These are phyloP conservation scores for Ascochyta pisi DNA, from an alignment of 2,329 filamentous ascomycete genomes.

Conservation along the genomic window DNA sequence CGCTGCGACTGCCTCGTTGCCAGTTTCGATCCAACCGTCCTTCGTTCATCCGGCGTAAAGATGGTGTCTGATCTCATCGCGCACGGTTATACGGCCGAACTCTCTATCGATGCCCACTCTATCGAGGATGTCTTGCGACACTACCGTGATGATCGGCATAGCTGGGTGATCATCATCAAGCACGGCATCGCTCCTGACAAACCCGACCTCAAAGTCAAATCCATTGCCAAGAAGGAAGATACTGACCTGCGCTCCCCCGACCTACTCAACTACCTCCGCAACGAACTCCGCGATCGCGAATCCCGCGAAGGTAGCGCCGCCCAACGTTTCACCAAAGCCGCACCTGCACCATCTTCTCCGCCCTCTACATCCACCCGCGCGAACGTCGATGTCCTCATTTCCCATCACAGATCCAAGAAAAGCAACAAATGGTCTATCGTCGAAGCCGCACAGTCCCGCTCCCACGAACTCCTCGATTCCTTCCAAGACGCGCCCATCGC, in stretches of 20 bases:
- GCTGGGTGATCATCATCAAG: constrained; percentile 90
- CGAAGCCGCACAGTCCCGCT: constrained; percentile 70
- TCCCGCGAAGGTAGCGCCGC: constrained; percentile 61
- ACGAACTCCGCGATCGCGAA: constrained; percentile 81
- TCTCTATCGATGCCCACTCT: constrained; percentile 79
- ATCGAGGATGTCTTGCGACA: constrained; percentile 79
- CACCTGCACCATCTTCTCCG: constrained; percentile 28
- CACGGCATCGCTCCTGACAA: constrained; percentile 66
- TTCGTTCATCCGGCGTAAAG: constrained; percentile 78
- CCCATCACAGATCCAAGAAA: constrained; percentile 87
- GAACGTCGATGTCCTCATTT: constrained; percentile 84
- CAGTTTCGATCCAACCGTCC: constrained; percentile 79
- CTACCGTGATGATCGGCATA: constrained; percentile 78
- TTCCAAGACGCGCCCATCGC: constrained; percentile 81
- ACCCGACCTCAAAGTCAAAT: constrained; percentile 75
- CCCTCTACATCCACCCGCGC: constrained; percentile 37
- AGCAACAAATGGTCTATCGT: constrained; percentile 86
- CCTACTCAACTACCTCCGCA: constrained; percentile 79
- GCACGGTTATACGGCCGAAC: constrained; percentile 84
- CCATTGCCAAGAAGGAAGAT: constrained; percentile 75
- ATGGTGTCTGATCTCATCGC: constrained; percentile 81
- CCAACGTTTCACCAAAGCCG: constrained; percentile 34
- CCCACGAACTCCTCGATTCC: constrained; percentile 69
- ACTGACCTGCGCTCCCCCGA: constrained; percentile 76
- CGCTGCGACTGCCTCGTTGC: constrained; percentile 89